Conservation (phyloP, 306 rosid genomes). For the Cotoneaster glaucophyllus region DNA sequence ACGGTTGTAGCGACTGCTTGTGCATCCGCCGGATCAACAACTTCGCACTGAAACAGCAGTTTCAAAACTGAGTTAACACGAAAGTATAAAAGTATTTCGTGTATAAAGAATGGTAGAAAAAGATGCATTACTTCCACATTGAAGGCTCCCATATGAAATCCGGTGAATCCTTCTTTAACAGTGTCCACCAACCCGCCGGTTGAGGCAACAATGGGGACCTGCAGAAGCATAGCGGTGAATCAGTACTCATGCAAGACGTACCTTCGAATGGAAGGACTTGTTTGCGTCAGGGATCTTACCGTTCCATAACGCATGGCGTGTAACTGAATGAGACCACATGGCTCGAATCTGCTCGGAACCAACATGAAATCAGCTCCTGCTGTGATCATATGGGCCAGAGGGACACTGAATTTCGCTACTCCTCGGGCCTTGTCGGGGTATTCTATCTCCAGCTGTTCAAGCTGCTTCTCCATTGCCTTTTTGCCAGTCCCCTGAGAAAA, state of each 20-base stretch:
- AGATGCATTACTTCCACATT: conserved; percentile 54
- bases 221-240: not conserved
- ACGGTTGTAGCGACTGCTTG: conserved; percentile 47
- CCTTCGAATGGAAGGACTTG: not conserved
- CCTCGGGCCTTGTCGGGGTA: conserved; percentile 73
- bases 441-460: conserved; percentile 44
- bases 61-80: not conserved
- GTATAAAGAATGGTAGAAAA: not conserved
- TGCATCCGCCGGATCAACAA: conserved; percentile 62
- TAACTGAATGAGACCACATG: conserved; percentile 80
- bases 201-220: conserved; percentile 80
- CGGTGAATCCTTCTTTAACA: conserved; percentile 77
- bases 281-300: conserved; percentile 21
- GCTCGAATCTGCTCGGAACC: conserved; percentile 80
- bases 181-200: conserved; percentile 89
- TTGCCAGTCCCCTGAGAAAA: conserved; percentile 72
- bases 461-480: conserved; percentile 69
- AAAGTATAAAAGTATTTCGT: not conserved
- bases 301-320: conserved; percentile 89
- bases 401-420: conserved; percentile 69
- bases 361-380: conserved; percentile 72
- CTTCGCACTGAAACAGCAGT: conserved; percentile 50
- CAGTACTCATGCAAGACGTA: not conserved
- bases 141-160: conserved; percentile 85
- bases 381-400: conserved; percentile 71